Conservation (phyloP, 495 filamentous ascomycete species). For the Hypoxylon intermedium region DNA sequence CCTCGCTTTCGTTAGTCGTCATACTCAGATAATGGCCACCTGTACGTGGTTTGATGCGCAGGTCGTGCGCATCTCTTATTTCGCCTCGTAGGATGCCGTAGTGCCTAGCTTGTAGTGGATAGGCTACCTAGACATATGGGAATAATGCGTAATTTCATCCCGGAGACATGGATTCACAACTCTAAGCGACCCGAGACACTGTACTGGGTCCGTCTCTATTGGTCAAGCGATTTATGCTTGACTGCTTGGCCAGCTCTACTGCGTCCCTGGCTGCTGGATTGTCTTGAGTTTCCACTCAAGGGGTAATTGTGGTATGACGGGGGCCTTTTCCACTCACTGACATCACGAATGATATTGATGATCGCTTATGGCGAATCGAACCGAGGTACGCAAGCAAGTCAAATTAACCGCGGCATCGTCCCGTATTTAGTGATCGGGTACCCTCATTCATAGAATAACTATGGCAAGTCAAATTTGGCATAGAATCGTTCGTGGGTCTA, state of each 20-base stretch:
- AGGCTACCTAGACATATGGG: background rate
- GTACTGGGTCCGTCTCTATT: conserved; percentile 29
- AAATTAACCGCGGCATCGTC: conserved; percentile 2
- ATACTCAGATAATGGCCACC: too few species aligned
- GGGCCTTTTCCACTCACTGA: conserved; percentile 4
- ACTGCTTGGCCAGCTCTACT: conserved; percentile 5
- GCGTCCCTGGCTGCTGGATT: background rate
- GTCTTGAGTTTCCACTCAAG: background rate
- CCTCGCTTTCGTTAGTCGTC: too few species aligned
- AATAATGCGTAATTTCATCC: conserved; percentile 21
- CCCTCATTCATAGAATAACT: background rate
- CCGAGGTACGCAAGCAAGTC: background rate
- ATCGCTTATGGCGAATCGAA: conserved; percentile 22
- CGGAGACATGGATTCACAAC: conserved; percentile 13
- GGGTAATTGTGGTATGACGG: conserved; percentile 2
- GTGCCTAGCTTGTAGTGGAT: background rate
- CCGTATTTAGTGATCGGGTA: background rate
- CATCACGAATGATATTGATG: conserved; percentile 11
- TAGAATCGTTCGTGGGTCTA: background rate
- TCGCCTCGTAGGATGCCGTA: too few species aligned
- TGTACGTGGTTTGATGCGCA: too few species aligned
- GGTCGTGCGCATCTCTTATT: background rate
- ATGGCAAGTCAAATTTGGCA: background rate
- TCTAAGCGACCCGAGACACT: conserved; percentile 33
- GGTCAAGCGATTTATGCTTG: conserved; percentile 7